phyloP scores from a whole-genome alignment of 1,284 basidiomycete genomes.

The Peniophora sp. region DNA sequence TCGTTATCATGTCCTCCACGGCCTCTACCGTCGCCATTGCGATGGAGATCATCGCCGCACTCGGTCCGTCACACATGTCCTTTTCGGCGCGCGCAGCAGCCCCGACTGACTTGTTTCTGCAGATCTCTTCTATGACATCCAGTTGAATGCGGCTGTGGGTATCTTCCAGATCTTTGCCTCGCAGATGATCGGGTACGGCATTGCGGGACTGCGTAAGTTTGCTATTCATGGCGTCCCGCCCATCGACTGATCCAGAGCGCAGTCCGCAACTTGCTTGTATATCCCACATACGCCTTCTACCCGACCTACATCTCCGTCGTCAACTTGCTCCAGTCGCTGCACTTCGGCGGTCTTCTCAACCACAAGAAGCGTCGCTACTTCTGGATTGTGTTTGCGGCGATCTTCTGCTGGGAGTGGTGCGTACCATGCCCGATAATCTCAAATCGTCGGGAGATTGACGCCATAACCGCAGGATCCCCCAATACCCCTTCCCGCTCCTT shows the following conservation, averaged over 20 bases:
- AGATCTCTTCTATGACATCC: constrained; percentile 53
- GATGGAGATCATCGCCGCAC: constrained; percentile 59
- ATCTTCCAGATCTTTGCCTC: constrained; percentile 54
- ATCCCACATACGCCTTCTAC: constrained; percentile 62
- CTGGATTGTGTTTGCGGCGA: constrained; percentile 45
- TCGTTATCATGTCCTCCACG: constrained; percentile 63
- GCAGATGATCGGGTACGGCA: constrained; percentile 55
- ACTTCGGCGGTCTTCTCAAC: constrained; percentile 37
- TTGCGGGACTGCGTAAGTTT: constrained; percentile 48
- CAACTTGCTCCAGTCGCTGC: constrained; percentile 50
- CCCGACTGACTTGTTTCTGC: background rate
- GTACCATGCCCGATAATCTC: too few relatives aligned
- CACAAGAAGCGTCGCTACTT: constrained; percentile 42
- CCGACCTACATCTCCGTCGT: constrained; percentile 45
- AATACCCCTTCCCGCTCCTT: constrained; percentile 34
- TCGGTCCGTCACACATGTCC: constrained; percentile 33
- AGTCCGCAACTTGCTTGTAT: constrained; percentile 48
- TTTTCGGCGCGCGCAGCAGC: background rate
- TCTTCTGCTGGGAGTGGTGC: constrained; percentile 43
- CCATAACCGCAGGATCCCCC: constrained; percentile 25
- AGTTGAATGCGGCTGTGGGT: constrained; percentile 41
- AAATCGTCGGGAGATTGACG: too few relatives aligned
- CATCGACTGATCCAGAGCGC: background rate
- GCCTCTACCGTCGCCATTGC: constrained; percentile 57
- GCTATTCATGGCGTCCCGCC: background rate